phyloP scores from a whole-genome alignment of 1,284 basidiomycete species.

The Bjerkandera adusta region DNA sequence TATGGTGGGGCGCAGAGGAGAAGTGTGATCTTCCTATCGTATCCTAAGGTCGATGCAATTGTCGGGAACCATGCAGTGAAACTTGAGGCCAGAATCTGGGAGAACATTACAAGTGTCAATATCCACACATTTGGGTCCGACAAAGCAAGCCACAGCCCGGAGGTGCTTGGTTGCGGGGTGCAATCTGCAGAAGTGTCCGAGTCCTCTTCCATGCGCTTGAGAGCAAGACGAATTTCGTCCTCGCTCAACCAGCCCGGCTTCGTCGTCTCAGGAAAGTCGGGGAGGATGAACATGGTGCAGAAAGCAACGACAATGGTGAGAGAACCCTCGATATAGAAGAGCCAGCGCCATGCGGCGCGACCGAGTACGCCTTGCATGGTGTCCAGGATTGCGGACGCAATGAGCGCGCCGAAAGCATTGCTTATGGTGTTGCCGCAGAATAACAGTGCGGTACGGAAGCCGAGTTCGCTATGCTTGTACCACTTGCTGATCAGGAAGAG shows the following conservation, averaged over 20 bases:
- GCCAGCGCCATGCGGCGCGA: constrained; percentile 72
- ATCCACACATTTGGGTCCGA: constrained; percentile 76
- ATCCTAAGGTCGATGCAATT: constrained; percentile 68
- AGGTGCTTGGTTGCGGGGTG: constrained; percentile 31
- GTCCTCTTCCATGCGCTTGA: constrained; percentile 65
- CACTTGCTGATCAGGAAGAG: constrained; percentile 68
- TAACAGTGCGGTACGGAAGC: constrained; percentile 70
- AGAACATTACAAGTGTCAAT: constrained; percentile 52
- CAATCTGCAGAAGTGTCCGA: constrained; percentile 56
- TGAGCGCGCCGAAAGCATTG: constrained; percentile 80
- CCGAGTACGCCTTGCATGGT: constrained; percentile 72
- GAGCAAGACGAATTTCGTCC: constrained; percentile 63
- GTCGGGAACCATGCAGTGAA: constrained; percentile 80
- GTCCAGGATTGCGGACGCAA: constrained; percentile 73
- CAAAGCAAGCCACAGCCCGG: constrained; percentile 58
- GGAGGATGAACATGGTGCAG: constrained; percentile 64
- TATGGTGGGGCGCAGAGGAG: constrained; percentile 79
- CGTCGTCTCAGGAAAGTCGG: constrained; percentile 69
- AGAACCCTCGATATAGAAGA: constrained; percentile 74
- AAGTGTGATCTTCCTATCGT: constrained; percentile 57
- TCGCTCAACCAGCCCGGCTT: constrained; percentile 51
- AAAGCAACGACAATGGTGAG: constrained; percentile 65
- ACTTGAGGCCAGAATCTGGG: constrained; percentile 51
- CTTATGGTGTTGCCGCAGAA: constrained; percentile 74
- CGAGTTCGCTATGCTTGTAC: constrained; percentile 69